Evolutionary conservation across 2,329 filamentous ascomycete genomes (phyloP), one percentile per base, ranked within the genome.

Genomic region (Penicillium vulpinum): DNA sequence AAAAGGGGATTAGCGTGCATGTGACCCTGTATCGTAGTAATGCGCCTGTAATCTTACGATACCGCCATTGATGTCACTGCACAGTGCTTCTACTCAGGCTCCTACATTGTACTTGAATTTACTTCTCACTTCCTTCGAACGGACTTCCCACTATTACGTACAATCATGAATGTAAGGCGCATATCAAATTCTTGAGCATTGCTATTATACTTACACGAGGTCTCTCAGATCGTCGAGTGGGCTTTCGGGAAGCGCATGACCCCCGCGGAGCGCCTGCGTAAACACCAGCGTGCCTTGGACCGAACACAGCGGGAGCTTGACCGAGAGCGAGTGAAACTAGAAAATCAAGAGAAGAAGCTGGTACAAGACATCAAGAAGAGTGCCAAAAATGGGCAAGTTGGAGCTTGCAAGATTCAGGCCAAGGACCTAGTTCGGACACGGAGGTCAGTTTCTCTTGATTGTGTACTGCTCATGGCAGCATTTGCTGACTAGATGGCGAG

Each of bases 191-290:
- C 13, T 44, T 21, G 28, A 9, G 11, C 10, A 26, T 35, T 21
- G 5, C 2, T 7, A 16, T 24, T 43, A 18, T 40, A 40, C 26
- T 51, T 56, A 66, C 58, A 67, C 54, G 55, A 49, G 54, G 21
- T 59, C 62, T 58, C 63, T n/a, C 68, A 97, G 91, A 91, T 97
- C 73, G 85, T 99, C 61, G 94, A 99, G 85, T 99, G 94, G 92
- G 93, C 93, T 38, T 99, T 99, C 73, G 94, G 94, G 66, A 97
- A 97, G 85, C 94, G 94, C 77, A 95, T 97, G 85, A 99, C 94
- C 82, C 93, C 94, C 4, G 91, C 92, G 58, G 79, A 81, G 72
- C 77, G 79, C 64, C 73, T 82, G 61, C 78, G 79, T 66, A 82
- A 81, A 82, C 96, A 99, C 77, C 94, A 97, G 79, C 87, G 94